Conservation (phyloP, 495 filamentous ascomycete species). For the Astrothelium subdiscretum region DNA sequence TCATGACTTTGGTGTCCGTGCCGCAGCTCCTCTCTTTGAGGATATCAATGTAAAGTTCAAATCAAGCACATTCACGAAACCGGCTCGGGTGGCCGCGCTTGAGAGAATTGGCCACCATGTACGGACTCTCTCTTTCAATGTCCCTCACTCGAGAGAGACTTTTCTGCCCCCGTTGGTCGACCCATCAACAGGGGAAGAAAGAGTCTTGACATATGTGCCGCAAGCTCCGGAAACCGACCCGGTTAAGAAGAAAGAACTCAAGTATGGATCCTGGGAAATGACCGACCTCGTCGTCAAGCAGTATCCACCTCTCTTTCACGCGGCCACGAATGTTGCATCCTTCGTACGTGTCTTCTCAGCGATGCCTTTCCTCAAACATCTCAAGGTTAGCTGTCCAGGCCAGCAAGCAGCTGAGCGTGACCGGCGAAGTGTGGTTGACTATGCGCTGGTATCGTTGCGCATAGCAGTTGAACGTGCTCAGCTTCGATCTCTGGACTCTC, state of each 20-base stretch:
- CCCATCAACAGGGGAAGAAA: constrained; percentile 56
- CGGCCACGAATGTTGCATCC: constrained; percentile 68
- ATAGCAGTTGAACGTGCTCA: constrained; percentile 61
- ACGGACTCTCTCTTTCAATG: constrained; percentile 54
- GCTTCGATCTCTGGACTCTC: constrained; percentile 44
- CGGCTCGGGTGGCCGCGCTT: constrained; percentile 53
- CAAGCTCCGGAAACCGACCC: constrained; percentile 34
- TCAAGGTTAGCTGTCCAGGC: constrained; percentile 60
- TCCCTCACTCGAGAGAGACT: constrained; percentile 57
- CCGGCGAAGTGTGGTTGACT: constrained; percentile 64
- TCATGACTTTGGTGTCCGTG: constrained; percentile 37
- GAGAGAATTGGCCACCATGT: constrained; percentile 62
- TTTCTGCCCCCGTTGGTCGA: constrained; percentile 68
- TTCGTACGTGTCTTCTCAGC: constrained; percentile 59
- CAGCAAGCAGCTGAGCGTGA: constrained; percentile 55
- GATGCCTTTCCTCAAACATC: constrained; percentile 51
- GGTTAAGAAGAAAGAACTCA: constrained; percentile 35
- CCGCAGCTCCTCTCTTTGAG: constrained; percentile 40
- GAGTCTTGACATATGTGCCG: constrained; percentile 62
- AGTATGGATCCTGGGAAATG: constrained; percentile 54
- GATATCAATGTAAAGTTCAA: constrained; percentile 52
- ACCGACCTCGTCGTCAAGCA: constrained; percentile 63
- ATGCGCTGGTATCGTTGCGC: constrained; percentile 66
- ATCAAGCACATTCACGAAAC: constrained; percentile 56
- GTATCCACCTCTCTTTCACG: constrained; percentile 72